phyloP scores from a whole-genome alignment of 2,329 filamentous ascomycete genomes.

The Gnomoniopsis smithogilvyi region DNA sequence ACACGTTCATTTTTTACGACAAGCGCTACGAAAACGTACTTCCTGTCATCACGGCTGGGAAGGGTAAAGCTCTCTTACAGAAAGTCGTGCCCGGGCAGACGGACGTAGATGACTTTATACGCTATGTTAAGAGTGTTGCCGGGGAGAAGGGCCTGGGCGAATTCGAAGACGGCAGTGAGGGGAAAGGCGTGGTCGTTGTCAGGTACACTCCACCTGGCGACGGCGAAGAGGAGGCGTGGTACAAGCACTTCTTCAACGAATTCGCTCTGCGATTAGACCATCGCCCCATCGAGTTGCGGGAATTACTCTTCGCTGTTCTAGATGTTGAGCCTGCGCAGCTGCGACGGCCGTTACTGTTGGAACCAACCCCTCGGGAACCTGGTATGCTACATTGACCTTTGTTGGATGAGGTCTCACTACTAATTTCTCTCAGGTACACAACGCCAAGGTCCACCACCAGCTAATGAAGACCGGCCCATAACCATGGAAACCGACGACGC shows the following conservation, averaged over 20 bases:
- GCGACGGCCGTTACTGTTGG: slow-evolving; percentile 62
- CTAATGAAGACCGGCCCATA: neutral
- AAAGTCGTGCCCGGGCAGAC: slow-evolving; percentile 61
- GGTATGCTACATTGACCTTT: slow-evolving; percentile 5
- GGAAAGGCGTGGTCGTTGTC: slow-evolving; percentile 75
- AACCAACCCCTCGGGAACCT: slow-evolving; percentile 28
- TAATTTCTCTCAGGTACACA: neutral
- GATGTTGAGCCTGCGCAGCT: slow-evolving; percentile 72
- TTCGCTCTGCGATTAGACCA: slow-evolving; percentile 74
- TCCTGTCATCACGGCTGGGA: slow-evolving; percentile 71
- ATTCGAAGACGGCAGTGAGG: slow-evolving; percentile 61
- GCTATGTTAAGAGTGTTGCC: slow-evolving; percentile 70
- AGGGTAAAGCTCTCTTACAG: slow-evolving; percentile 75
- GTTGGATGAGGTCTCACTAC: neutral
- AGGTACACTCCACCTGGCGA: slow-evolving; percentile 59
- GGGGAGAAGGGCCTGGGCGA: slow-evolving; percentile 69
- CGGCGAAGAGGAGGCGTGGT: slow-evolving; percentile 60
- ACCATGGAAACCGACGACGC: slow-evolving; percentile 26
- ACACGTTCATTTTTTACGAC: slow-evolving; percentile 86
- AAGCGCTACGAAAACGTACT: slow-evolving; percentile 74
- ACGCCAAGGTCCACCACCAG: neutral
- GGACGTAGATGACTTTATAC: slow-evolving; percentile 70
- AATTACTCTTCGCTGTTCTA: slow-evolving; percentile 88
- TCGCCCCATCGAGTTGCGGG: slow-evolving; percentile 80
- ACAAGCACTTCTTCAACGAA: slow-evolving; percentile 61